Conservation (phyloP, 352 stramenopile genomes). For the Peronospora destructor region DNA sequence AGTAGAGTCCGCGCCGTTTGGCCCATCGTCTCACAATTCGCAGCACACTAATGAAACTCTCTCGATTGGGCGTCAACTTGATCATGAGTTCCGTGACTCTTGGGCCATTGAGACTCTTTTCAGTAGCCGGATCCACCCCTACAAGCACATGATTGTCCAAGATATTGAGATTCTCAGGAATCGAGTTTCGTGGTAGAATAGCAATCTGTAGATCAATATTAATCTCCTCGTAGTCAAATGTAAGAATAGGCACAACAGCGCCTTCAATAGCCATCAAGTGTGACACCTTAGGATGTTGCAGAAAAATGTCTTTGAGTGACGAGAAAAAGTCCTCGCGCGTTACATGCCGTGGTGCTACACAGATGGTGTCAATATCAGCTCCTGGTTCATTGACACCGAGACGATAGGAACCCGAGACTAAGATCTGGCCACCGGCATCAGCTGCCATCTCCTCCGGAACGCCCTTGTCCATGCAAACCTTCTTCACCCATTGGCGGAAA, state of each 20-base stretch:
- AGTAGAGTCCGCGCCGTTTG: conserved; percentile 94
- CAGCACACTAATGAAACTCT: conserved; percentile 85
- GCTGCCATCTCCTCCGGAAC: conserved; percentile 81
- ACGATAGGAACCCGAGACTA: conserved; percentile 91
- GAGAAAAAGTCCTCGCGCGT: conserved; percentile 96
- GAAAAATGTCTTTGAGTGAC: conserved; percentile 88
- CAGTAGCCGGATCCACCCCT: conserved; percentile 78
- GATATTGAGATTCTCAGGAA: conserved; percentile 88
- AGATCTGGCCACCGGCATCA: conserved; percentile 81
- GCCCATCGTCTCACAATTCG: conserved; percentile 85
- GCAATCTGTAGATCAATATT: conserved; percentile 99
- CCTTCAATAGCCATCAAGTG: conserved; percentile 78
- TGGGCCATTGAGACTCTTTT: conserved; percentile 88
- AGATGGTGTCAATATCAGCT: conserved; percentile 97
- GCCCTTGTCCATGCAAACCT: conserved; percentile 74
- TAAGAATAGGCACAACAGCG: conserved; percentile 95
- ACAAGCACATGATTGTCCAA: conserved; percentile 86
- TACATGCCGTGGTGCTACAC: conserved; percentile 92
- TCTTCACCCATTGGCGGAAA: conserved; percentile 83
- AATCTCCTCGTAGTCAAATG: conserved; percentile 98
- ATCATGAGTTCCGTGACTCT: conserved; percentile 90
- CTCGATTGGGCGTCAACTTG: conserved; percentile 79
- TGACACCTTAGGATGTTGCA: conserved; percentile 90
- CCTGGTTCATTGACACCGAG: conserved; percentile 95
- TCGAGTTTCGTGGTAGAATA: conserved; percentile 86